phyloP scores from a whole-genome alignment of 2,329 filamentous ascomycete genomes.

The Leptographium procerum region DNA sequence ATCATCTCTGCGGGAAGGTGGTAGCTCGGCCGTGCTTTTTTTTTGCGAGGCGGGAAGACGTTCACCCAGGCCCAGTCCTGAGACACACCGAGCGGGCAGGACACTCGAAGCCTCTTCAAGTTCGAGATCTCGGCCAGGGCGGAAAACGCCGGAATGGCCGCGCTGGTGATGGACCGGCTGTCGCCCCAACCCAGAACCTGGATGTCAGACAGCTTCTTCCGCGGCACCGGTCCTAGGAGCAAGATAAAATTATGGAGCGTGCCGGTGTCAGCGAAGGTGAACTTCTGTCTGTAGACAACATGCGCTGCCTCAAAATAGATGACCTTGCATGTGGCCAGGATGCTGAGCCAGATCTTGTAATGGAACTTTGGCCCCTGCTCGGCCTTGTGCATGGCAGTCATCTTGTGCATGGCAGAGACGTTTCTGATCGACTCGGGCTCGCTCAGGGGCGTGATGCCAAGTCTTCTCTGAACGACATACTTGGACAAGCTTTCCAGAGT shows the following conservation, averaged over 20 bases:
- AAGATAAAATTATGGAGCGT: background rate
- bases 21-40: background rate
- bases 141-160: background rate
- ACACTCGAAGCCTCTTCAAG: background rate
- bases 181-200: background rate
- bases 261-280: background rate
- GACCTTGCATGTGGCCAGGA: background rate
- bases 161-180: background rate
- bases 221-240: background rate
- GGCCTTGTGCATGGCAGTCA: background rate
- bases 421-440: background rate
- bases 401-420: background rate
- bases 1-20: background rate
- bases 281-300: slow-evolving; percentile 1
- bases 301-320: background rate
- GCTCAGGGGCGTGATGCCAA: background rate
- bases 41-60: background rate
- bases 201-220: background rate
- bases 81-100: background rate
- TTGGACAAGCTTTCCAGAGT: background rate
- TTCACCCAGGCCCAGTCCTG: slow-evolving; percentile 5
- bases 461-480: background rate
- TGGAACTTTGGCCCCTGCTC: background rate
- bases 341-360: background rate
- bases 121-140: background rate